Base-by-base conservation (phyloP, 108 stramenopile species). In the Skeletonema menzelii region DNA sequence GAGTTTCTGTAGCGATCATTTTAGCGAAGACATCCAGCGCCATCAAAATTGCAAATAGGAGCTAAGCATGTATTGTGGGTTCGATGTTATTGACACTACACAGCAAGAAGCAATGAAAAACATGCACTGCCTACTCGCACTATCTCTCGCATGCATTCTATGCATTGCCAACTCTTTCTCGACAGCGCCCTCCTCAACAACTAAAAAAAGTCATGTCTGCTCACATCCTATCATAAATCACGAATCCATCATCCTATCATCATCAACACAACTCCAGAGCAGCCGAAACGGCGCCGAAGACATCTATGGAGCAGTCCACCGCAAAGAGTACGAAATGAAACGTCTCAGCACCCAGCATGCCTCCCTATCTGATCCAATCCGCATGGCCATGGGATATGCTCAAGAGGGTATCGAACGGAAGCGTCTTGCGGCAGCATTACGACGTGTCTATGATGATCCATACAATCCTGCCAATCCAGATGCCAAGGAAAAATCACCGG, bases 251-350 rank as follows among this genome's bases (percentile, higher is more conserved):
- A 53, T 22, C 22, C 2, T 17, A 46, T 17, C 44, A 53, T 22
- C 49, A 22, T 8, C 49, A 20, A 7, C 49, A 53, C 20, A 20
- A 10, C 49, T 53, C 19, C 49, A 53, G 8, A 53, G 49, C 49
- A 53, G 49, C 49, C 7, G 49, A 22, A 53, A 22, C 22, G 49
- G 49, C 22, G 49, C 49, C 12, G 91, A 95, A 81, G 94, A 92
- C 76, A 70, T 95, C n/a, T 90, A 90, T 79, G 67, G 76, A 26
- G 95, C 95, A 13, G 88, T 95, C 63, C 92, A 93, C 69, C 89
- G 95, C 47, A 95, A 95, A 77, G 95, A 95, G 76, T 84, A 93
- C 70, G 90, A 95, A 85, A 93, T 95, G 90, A 86, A 85, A 59
- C 53, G 70, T 15, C 76, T 95, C 73, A 86, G 88, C 17, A 13